Base-by-base conservation (phyloP, 129 eudicot species). In the Saussurea involucrata region DNA sequence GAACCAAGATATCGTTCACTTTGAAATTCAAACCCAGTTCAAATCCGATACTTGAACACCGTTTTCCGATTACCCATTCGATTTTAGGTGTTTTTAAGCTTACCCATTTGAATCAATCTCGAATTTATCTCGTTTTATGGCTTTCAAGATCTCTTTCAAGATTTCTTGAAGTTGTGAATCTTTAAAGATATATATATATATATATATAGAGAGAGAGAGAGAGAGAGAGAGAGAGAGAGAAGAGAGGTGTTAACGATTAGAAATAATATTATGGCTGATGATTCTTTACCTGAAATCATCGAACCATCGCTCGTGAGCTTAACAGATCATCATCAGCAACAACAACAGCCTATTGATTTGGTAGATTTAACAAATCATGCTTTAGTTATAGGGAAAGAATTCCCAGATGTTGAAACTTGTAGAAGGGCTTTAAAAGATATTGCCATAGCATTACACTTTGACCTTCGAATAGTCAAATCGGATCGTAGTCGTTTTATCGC, bases 401-500 rank as follows among this genome's bases (percentile, higher is more conserved):
- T 95, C 46, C 88, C 97, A n/a, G 99, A 95, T 81, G 99, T 95
- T 4, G 97, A 95, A 74, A 86, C 97, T 58, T 95, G 99, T 75
- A 79, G 99, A 69, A 80, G 97, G 63, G 87, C 91, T 8, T 72
- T 95, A 27, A 95, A 95, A 78, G 99, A 92, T 66, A 84, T 90
- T 24, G 97, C 99, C 24, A 88, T 95, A 80, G 88, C 92, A 1
- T 61, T 90, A 66, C 99, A 95, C 76, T 95, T 95, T 64, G 97
- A 95, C 75, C 92, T 95, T 33, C 89, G 99, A 11, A 95, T 95
- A 66, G 97, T 95, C 15, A 95, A 95, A 76, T 92, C 97, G 0
- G 99, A 95, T 65, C 89, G 99, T n/a, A 92, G 97, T 75, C 87
- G 99, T 10, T 95, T 95, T 74, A 95, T 95, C 29, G 99, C 99